Evolutionary conservation across 106 monocot species (phyloP), one percentile per base, ranked within the genome.

Genomic region (Allium fistulosum): DNA sequence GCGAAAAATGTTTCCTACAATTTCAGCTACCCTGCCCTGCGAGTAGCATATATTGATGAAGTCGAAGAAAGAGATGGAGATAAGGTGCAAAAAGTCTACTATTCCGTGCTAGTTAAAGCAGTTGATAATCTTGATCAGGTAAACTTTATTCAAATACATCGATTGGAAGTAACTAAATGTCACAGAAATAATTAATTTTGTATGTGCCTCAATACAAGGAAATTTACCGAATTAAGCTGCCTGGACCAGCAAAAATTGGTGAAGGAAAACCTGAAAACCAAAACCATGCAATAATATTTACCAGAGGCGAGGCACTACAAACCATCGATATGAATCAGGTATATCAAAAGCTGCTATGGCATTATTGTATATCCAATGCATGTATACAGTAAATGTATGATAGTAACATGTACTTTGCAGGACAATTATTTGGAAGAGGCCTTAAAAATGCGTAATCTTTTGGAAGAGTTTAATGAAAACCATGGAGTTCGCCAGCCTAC

Each of bases 271-370:
- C 99, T 17, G 99, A 99, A 81, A 99, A 99, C 76, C 99, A 99
- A 66, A 99, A 99, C 61, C 99, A 99, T 85, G 99, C 99, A 50
- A 87, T 93, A 68, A 72, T 99, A 66, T 99, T 99, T 57, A 99
- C 99, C 47, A 84, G 99, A 51, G 99, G 99, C 6, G 99, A 99
- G 80, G 99, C 99, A 28, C 99, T 99, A 65, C 99, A 99, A 66
- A 87, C 99, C 17, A 99, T 99, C 82, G 99, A 99, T 78, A 99
- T 99, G 99, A 99, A 99, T 69, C 99, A 99, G 81, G 99, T 93
- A 68, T 61, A 18, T 46, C 11, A 9, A n/a, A 65, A 62, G 61
- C 7, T 49, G 8, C 18, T 72, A 13, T 66, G 15, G 7, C 62
- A 62, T 46, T 49, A 17, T 16, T 58, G 7, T 51, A 67, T 11